phyloP scores from a whole-genome alignment of 176 grass and related monocot genomes.

The Aegilops speltoides region DNA sequence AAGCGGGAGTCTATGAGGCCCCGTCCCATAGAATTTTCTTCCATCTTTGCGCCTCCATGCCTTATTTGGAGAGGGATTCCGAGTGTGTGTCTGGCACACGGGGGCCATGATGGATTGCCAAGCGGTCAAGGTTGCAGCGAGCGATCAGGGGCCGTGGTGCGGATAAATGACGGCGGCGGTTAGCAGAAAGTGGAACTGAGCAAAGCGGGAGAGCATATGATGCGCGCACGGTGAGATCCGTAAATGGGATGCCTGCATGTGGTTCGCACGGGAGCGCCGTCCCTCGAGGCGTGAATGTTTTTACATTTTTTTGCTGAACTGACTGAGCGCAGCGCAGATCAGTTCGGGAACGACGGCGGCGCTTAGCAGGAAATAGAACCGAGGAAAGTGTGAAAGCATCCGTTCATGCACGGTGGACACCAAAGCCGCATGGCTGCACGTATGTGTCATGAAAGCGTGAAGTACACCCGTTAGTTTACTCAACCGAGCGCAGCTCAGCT shows the following conservation, averaged over 20 bases:
- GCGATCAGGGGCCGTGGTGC: too few relatives aligned
- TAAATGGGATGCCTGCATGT: neutral
- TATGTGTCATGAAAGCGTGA: neutral
- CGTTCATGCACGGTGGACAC: too few relatives aligned
- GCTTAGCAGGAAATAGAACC: neutral
- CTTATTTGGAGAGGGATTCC: too few relatives aligned
- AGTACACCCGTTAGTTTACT: too few relatives aligned
- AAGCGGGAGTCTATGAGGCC: too few relatives aligned
- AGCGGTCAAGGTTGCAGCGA: neutral
- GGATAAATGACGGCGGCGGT: neutral
- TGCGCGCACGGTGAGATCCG: neutral
- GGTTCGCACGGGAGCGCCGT: slow-evolving; percentile 7
- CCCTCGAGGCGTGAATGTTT: neutral
- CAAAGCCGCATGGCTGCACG: neutral
- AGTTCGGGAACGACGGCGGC: neutral
- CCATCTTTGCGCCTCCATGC: neutral
- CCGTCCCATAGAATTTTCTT: too few relatives aligned
- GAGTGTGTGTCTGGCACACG: neutral
- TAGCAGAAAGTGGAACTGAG: neutral
- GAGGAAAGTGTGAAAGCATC: neutral
- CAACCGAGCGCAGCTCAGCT: too few relatives aligned
- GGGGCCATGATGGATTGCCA: neutral
- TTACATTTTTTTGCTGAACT: too few relatives aligned
- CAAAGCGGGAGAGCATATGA: neutral
- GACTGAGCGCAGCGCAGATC: too few relatives aligned